Evolutionary conservation across 2,329 filamentous ascomycete species (phyloP), one percentile per base, ranked within the genome.

Genomic region (Mollisia scopiformis): DNA sequence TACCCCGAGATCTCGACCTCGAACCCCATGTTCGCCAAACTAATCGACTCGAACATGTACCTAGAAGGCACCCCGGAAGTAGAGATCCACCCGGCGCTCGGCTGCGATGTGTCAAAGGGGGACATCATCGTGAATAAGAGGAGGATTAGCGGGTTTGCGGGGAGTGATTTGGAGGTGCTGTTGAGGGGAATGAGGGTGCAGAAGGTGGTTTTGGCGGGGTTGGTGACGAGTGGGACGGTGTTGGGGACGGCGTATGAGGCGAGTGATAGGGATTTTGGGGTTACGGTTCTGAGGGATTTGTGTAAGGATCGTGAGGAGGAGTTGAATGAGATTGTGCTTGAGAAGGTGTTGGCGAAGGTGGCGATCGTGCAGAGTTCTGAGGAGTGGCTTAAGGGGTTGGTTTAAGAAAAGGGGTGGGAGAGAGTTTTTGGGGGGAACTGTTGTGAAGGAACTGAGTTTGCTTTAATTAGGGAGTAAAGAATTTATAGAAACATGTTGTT

Each of bases 191-290:
- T 69, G 21, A 68, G 65, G 2, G 66, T 70, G 0, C 60, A 72
- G 21, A 65, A 63, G 21, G 46, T 77, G n/a, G 72, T 75, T 6
- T n/a, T 78, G 11, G 68, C 65, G 0, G 75, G 76, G 1, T 30
- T 77, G 16, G 69, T 65, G 27, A 76, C 75, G 1, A 71, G 73
- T 37, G 75, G 75, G 10, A 74, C 72, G 11, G 75, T 77, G 7
- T 62, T 78, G 19, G 76, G 74, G 16, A 77, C 75, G 3, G 66
- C 76, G 27, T 70, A 73, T 13, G 66, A 74, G 54, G 75, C 74
- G 6, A 69, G 68, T 31, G 75, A 78, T 66, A 53, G 72, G 59
- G 76, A 78, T 61, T 76, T 75, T 46, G 56, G 61, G 13, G 41
- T 77, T 46, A 72, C 69, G 5, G 70, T 77, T 8, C 54, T 78